These are phyloP conservation scores for Pythium vanterpoolii DNA, from an alignment of 352 stramenopile species.

Conservation along the genomic window DNA sequence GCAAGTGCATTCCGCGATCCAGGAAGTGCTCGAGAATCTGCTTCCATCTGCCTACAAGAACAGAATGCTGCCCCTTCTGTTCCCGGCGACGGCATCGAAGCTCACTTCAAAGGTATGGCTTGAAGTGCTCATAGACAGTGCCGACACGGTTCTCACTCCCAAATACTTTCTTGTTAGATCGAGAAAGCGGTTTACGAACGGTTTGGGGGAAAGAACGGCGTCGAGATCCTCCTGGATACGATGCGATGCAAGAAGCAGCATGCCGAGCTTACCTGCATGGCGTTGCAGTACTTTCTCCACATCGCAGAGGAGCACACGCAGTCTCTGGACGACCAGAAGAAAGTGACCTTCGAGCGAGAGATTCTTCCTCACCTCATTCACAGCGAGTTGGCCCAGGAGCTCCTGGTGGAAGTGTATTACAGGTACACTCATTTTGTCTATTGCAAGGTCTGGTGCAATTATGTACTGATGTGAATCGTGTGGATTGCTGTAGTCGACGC, in stretches of 20 bases:
- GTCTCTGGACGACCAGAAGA: slow-evolving; percentile 35
- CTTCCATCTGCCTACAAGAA: slow-evolving; percentile 71
- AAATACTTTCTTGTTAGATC: slow-evolving; percentile 38
- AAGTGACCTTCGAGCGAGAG: slow-evolving; percentile 41
- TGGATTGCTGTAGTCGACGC: slow-evolving; percentile 30
- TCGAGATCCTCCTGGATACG: slow-evolving; percentile 67
- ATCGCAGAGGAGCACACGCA: slow-evolving; percentile 55
- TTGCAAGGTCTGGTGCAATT: neutral
- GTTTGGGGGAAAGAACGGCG: slow-evolving; percentile 44
- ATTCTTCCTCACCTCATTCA: slow-evolving; percentile 59
- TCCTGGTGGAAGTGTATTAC: slow-evolving; percentile 73
- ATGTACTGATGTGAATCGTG: neutral
- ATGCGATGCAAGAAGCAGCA: slow-evolving; percentile 65
- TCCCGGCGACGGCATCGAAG: slow-evolving; percentile 57
- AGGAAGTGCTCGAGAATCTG: slow-evolving; percentile 82
- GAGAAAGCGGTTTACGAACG: slow-evolving; percentile 43
- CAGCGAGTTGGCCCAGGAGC: slow-evolving; percentile 63
- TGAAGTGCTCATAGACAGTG: slow-evolving; percentile 17
- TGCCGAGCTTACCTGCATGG: slow-evolving; percentile 64
- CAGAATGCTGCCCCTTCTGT: slow-evolving; percentile 69
- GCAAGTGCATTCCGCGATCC: slow-evolving; percentile 77
- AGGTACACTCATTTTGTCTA: slow-evolving; percentile 27
- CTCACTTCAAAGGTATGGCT: slow-evolving; percentile 30
- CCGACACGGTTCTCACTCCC: neutral
- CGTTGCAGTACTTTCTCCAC: slow-evolving; percentile 81